phyloP scores from a whole-genome alignment of 495 filamentous ascomycete species.

The Usnea hakonensis region DNA sequence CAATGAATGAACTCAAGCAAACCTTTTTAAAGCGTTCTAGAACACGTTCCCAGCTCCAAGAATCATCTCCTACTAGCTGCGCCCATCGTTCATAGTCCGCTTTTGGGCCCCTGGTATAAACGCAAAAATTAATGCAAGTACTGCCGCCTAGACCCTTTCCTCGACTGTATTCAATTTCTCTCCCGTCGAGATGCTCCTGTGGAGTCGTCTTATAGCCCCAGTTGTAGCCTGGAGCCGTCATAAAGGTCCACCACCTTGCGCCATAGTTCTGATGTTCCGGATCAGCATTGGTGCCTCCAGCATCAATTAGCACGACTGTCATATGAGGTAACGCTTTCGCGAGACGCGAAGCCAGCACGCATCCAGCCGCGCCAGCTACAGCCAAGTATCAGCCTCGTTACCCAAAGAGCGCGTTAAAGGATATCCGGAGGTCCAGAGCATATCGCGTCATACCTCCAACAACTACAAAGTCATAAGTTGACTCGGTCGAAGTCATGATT shows the following conservation, averaged over 20 bases:
- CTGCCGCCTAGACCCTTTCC: slow-evolving; percentile 55
- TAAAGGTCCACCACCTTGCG: slow-evolving; percentile 43
- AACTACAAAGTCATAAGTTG: too few species aligned
- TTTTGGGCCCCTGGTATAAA: slow-evolving; percentile 48
- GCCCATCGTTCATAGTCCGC: slow-evolving; percentile 57
- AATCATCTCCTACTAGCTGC: slow-evolving; percentile 31
- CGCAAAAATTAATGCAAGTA: slow-evolving; percentile 56
- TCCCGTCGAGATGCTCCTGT: slow-evolving; percentile 43
- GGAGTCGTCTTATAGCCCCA: slow-evolving; percentile 55
- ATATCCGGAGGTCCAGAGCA: too few species aligned
- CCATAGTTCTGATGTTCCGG: slow-evolving; percentile 39
- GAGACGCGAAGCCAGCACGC: slow-evolving; percentile 40
- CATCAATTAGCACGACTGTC: slow-evolving; percentile 50
- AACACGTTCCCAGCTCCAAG: slow-evolving; percentile 45
- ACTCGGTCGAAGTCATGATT: too few species aligned
- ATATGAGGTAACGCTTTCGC: slow-evolving; percentile 39
- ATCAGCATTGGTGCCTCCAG: slow-evolving; percentile 45
- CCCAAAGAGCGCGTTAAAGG: too few species aligned
- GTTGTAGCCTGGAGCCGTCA: slow-evolving; percentile 41
- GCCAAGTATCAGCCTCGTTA: too few species aligned
- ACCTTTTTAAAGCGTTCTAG: slow-evolving; percentile 38
- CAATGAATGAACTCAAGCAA: too few species aligned
- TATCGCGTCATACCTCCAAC: too few species aligned
- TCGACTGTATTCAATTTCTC: slow-evolving; percentile 48
- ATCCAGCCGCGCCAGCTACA: slow-evolving; percentile 55